These are phyloP conservation scores for Starmerella sp. DNA, from an alignment of 805 yeast species.

Conservation along the genomic window DNA sequence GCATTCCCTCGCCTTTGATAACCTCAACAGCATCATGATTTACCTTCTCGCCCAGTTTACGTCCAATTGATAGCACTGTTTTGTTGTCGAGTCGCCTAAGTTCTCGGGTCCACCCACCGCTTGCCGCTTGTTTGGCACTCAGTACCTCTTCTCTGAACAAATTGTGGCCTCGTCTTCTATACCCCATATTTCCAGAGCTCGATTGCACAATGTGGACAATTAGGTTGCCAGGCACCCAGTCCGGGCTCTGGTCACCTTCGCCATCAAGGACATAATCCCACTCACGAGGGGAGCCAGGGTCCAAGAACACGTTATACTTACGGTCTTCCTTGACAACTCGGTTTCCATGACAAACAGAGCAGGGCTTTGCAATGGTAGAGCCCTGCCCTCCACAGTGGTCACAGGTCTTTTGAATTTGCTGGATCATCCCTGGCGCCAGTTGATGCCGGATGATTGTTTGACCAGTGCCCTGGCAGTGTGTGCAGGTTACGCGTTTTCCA, in stretches of 20 bases:
- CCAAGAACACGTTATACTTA: slow-evolving; percentile 48
- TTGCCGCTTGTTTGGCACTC: slow-evolving; percentile 55
- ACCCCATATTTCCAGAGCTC: slow-evolving; percentile 53
- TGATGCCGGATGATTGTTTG: slow-evolving; percentile 53
- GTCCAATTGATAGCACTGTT: slow-evolving; percentile 38
- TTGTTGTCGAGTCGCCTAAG: slow-evolving; percentile 57
- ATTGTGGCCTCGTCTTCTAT: slow-evolving; percentile 62
- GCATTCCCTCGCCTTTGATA: slow-evolving; percentile 78
- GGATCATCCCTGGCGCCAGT: slow-evolving; percentile 83
- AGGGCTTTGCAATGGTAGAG: slow-evolving; percentile 46
- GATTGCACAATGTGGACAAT: slow-evolving; percentile 51
- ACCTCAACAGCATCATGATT: slow-evolving; percentile 61
- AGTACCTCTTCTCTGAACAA: slow-evolving; percentile 74
- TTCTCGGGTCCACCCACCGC: slow-evolving; percentile 70
- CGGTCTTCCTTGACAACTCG: slow-evolving; percentile 50
- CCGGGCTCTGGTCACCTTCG: slow-evolving; percentile 79
- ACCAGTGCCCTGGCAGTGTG: slow-evolving; percentile 67
- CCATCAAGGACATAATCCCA: slow-evolving; percentile 50
- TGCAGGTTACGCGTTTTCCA: slow-evolving; percentile 55
- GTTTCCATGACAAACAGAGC: slow-evolving; percentile 59
- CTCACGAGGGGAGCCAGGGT: slow-evolving; percentile 59
- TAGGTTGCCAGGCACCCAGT: slow-evolving; percentile 71
- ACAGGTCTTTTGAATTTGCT: slow-evolving; percentile 70
- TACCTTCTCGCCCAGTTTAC: slow-evolving; percentile 44
- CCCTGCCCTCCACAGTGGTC: slow-evolving; percentile 76